Evolutionary conservation across 768 basidiomycete genomes (phyloP), one percentile per base, ranked within the genome.

Genomic region (Rubroboletus pulcherrimus): DNA sequence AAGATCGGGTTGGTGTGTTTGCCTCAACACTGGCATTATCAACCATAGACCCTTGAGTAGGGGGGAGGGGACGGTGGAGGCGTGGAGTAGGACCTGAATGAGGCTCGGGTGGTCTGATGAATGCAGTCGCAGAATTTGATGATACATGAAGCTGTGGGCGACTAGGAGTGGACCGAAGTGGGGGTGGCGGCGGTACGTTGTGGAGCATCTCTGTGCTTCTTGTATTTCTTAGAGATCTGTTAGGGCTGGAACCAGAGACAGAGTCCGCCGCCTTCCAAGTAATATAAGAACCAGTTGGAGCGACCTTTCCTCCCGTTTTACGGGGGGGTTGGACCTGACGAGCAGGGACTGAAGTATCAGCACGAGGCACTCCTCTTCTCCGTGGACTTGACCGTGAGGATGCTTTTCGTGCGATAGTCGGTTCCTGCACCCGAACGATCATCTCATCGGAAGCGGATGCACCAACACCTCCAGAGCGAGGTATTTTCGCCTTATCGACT

Each of bases 171-270:
- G 62, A 39, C 41, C 66, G 64, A 51, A 73, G 71, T 12, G 61
- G 58, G 7, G 64, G 59, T 11, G 51, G 41, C 0, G 63, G 58
- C 7, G 60, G 56, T 11, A 53, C 8, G 29, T 55, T 61, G 42
- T 66, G 68, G 37, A 71, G 64, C 57, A 63, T 56, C 40, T 71
- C 70, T 37, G 68, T 58, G 41, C 70, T 71, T 58, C 57, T 71
- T 30, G 64, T 58, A 35, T 63, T 66, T 59, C 66, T 71, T 30
- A 71, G 21, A 2, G 51, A 4, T 43, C 51, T 62, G 35, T 29
- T 31, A 34, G 80, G 78, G 14, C 74, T 68, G 2, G 81, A 59
- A 37, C 55, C 56, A 21, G 70, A 48, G 46, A 61, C 62, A 17
- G 64, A 49, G 47, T 79, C 73, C 37, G 73, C 67, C 34, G 74